Conservation (phyloP, 83 land plant species). For the Thuja plicata region DNA sequence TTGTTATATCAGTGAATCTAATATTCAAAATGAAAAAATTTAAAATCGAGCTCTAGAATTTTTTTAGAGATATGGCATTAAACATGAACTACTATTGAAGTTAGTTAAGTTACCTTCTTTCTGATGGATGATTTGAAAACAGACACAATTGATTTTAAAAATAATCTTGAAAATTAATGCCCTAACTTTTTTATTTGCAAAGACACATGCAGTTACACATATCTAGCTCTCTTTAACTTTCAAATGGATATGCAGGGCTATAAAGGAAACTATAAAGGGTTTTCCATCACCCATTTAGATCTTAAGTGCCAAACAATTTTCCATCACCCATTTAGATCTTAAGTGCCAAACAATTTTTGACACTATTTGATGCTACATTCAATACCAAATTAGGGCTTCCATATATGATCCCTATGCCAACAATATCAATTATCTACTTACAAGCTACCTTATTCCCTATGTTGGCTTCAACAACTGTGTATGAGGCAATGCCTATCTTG, state of each 20-base stretch:
- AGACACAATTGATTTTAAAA: too few species aligned
- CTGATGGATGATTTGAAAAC: too few species aligned
- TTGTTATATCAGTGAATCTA: too few species aligned
- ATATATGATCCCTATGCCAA: conserved; percentile 73
- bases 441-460: conserved; percentile 51
- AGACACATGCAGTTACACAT: too few species aligned
- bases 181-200: too few species aligned
- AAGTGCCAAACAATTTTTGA: conserved; percentile 45
- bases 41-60: too few species aligned
- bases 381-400: conserved; percentile 44
- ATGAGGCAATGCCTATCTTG: conserved; percentile 44
- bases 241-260: conserved; percentile 44
- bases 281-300: conserved; percentile 73
- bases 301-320: conserved; percentile 53
- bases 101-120: too few species aligned
- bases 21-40: too few species aligned
- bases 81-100: too few species aligned
- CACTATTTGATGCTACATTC: conserved; percentile 48
- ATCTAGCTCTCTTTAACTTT: too few species aligned
- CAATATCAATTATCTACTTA: conserved; percentile 55
- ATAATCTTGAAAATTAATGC: too few species aligned
- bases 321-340: conserved; percentile 65
- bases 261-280: conserved; percentile 39
- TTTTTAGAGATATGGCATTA: too few species aligned
- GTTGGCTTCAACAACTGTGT: conserved; percentile 64